Percentiles rank a stretch among this genome's conserved stretches.
phyloP scores from a whole-genome alignment of 371 early-diverging fungal genomes.

The Lichtheimia ornata region DNA sequence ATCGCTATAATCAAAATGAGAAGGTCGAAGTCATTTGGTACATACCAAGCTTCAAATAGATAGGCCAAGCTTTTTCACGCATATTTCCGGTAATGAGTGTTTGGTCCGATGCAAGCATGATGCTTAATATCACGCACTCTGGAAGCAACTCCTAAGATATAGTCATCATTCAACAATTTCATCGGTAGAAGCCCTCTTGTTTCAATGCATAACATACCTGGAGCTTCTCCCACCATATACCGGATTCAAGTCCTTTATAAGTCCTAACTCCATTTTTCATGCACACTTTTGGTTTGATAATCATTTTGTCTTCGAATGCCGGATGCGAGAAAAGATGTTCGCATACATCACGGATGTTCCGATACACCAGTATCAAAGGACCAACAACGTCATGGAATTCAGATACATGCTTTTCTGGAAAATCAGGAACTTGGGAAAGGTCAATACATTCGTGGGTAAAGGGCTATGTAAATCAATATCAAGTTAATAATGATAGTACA shows the following conservation, averaged over 20 bases:
- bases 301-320: not conserved
- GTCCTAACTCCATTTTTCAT: not conserved
- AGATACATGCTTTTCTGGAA: not conserved
- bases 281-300: not conserved
- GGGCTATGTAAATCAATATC: too few relatives aligned
- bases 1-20: not conserved
- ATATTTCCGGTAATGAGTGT: not conserved
- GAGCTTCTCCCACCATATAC: constrained; percentile 5
- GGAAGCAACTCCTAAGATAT: not conserved
- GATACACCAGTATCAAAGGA: constrained; percentile 1
- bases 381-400: constrained; percentile 2
- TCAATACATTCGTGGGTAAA: not conserved
- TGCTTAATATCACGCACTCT: not conserved
- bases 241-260: not conserved
- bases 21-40: too few relatives aligned
- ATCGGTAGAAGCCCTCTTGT: too few relatives aligned
- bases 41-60: constrained; percentile 3
- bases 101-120: not conserved
- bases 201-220: constrained; percentile 6
- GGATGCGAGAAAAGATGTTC: not conserved
- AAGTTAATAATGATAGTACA: too few relatives aligned
- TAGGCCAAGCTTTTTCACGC: not conserved
- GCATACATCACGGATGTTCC: constrained; percentile 1
- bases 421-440: not conserved
- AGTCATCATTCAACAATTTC: too few relatives aligned